Evolutionary conservation across 2,329 filamentous ascomycete species (phyloP), one percentile per base, ranked within the genome.

Genomic region (Pseudofabraea citricarpa): DNA sequence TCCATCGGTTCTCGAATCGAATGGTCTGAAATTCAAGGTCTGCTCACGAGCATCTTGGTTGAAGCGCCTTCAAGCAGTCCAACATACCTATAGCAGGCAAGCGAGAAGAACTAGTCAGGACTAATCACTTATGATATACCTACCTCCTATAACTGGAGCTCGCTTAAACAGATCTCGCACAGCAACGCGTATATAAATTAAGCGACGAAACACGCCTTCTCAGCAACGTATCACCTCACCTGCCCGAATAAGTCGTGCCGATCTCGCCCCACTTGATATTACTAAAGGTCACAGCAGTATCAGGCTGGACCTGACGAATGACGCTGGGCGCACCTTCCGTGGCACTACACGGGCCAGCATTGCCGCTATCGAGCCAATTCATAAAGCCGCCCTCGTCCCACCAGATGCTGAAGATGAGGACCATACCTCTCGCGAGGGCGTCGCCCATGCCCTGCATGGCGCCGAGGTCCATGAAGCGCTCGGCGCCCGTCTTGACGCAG

Each of bases 321-420:
- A 67, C 62, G 51, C 77, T 76, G 26, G 67, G 67, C 5, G 48
- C 50, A 46, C 65, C 67, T 49, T 64, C 56, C 13, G 41, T 57
- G 41, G 60, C 53, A 5, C 18, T n/a, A 36, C 10, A 47, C 20
- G 76, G 77, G 68, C 66, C 40, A 81, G 81, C 70, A 74, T 83
- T 62, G 67, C 73, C 35, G 44, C 75, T 77, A 70, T 88, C 83
- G 56, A 88, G 75, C 84, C 84, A 87, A 54, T 81, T 72, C 82
- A 87, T 87, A 65, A 81, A 73, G 57, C 75, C 66, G 44, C 74
- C 62, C 64, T 83, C 73, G 50, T 68, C 65, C 43, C 64, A 59
- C 73, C 72, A 75, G 52, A 81, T 67, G 40, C 69, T 73, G 69
- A 85, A 72, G 53, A 81, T 77, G 8, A 85, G 69, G 33, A 83